These are phyloP conservation scores for Neonectria coccinea DNA, from an alignment of 2,329 filamentous ascomycete genomes.

Conservation along the genomic window DNA sequence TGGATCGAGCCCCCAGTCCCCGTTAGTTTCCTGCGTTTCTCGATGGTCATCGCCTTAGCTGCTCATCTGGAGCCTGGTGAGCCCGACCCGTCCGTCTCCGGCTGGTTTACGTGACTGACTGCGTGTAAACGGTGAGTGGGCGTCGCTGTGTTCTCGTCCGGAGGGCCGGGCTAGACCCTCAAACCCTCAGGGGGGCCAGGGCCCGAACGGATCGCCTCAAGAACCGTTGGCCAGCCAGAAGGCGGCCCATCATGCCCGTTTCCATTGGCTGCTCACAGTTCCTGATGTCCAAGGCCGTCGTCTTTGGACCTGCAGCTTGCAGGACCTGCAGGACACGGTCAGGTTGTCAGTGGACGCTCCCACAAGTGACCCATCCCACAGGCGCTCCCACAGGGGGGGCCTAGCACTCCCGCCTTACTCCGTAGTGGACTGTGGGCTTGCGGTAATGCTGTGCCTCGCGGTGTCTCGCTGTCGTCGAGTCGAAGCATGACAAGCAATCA, in stretches of 20 bases:
- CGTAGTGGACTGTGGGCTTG: constrained; percentile 10
- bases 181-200: constrained; percentile 15
- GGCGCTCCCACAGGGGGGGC: constrained; percentile 20
- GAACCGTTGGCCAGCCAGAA: constrained; percentile 28
- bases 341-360: constrained; percentile 12
- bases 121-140: background rate
- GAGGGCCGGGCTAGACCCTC: constrained; percentile 1
- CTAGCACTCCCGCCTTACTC: constrained; percentile 25
- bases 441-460: constrained; percentile 1
- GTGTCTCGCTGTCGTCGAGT: background rate
- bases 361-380: constrained; percentile 20
- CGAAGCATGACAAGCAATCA: constrained; percentile 10
- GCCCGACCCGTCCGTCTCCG: constrained; percentile 7
- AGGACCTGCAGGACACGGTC: constrained; percentile 14
- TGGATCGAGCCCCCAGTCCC: constrained; percentile 31
- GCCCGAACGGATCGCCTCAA: constrained; percentile 4
- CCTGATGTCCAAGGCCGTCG: constrained; percentile 4
- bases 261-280: constrained; percentile 22
- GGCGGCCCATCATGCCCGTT: constrained; percentile 1
- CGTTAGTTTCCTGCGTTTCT: constrained; percentile 30
- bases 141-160: constrained; percentile 10
- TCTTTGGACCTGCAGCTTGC: constrained; percentile 18
- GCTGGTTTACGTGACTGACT: background rate
- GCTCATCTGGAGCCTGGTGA: constrained; percentile 15
- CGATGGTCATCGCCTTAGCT: constrained; percentile 22